Base-by-base conservation (phyloP, 257 asterid genomes). In the Handroanthus guayacan region DNA sequence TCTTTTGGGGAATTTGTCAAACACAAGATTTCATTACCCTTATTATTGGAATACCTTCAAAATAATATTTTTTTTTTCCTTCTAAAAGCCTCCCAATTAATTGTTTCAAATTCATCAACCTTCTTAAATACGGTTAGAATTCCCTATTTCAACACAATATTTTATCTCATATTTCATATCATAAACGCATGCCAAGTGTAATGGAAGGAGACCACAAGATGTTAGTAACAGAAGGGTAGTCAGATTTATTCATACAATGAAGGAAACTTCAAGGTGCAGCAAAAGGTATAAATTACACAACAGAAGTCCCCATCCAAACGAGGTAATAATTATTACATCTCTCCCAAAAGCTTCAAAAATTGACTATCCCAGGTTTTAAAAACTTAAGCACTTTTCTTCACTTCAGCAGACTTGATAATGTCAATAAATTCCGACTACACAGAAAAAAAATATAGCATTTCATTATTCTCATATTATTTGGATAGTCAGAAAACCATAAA, bases 401-500 rank as follows among this genome's bases (percentile, higher is more conserved):
- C 90, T 76, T 86, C 97, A 47, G 97, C 97, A 16, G 97, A 74
- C 83, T 92, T 92, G 92, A 92, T 87, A 81, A 92, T 92, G 86
- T 92, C 97, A 12, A 92, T 87, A 87, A 92, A 92, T 71, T 92
- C 97, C 74, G 95, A 92, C 97, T 92, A 68, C 71, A 80, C 9
- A 50, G 25, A 76, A 8, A 45, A 9, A 55, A 9, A 55, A 65
- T 12, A 25, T 0, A 25, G 31, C 31, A 25, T 31, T 12, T 51
- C 17, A 9, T 63, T 38, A 5, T 47, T 61, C 38, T 10, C 5
- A 31, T 13, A 51, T 52, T 10, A 56, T 68, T 57, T 66, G 45
- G 71, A 25, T 9, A 17, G 52, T 48, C 54, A 14, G 60, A 34
- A 64, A 64, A 44, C 9, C 0, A 60, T 10, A 6, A 20, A 38